Evolutionary conservation across 1,139 yeast genomes (phyloP), one percentile per base, ranked within the genome.

Genomic region (Nakaseomyces nivariensis): DNA sequence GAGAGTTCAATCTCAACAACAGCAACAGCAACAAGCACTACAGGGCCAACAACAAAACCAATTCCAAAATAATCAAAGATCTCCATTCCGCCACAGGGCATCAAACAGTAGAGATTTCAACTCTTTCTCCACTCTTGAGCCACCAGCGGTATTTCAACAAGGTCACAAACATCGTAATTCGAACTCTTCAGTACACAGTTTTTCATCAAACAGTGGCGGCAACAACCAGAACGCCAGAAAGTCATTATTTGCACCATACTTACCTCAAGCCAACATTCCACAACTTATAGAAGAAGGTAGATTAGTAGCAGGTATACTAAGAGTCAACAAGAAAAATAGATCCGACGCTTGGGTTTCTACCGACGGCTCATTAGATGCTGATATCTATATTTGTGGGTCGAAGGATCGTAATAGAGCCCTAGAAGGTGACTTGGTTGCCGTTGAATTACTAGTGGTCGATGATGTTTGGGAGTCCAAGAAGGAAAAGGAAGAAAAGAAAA

Each of bases 261-360:
- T 92, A 52, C 96, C 97, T 4, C 98, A 92, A 63, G 85, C 90
- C 4, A 82, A 95, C 1, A 78, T 92, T 49, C 97, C 98, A 0
- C 95, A 84, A 32, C 74, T 92, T 54, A 82, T 92, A 49, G 81
- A 80, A 56, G 97, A 92, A 56, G 98, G 98, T 25, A 78, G 90
- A 55, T 75, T 92, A 52, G 98, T 92, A 6, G 84, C 95, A 4
- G 98, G 98, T 58, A 83, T 85, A 26, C 74, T 92, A 59, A 78
- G 98, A 58, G 98, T 92, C 48, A 92, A 92, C 70, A 89, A 89
- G 66, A 92, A 92, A 70, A 92, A 92, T 67, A 78, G 98, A 61
- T 87, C 96, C 0, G 98, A 92, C 68, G 98, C 98, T 1, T 92
- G 94, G 69, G 97, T 92, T 17, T 83, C 97, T 4, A 92, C 97